Evolutionary conservation across 768 basidiomycete species (phyloP).

Genomic region (Tricholoma sp.): DNA sequence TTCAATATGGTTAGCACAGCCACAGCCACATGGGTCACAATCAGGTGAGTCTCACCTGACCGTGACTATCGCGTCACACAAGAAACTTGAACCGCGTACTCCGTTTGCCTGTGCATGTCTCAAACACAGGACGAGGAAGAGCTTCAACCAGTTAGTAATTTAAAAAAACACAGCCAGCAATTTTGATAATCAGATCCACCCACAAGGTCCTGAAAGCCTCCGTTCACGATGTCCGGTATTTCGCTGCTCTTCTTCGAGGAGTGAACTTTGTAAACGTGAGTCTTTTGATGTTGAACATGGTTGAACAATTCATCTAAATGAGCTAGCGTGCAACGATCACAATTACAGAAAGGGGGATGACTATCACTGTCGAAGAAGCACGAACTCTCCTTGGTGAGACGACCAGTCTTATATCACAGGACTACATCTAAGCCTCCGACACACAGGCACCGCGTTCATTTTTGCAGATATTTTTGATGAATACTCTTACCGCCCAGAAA

Average conservation of each 20-base stretch:
- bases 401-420: background rate
- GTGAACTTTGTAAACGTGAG: slow-evolving; percentile 78
- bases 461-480: slow-evolving; percentile 75
- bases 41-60: too few species aligned
- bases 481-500: slow-evolving; percentile 57
- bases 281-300: slow-evolving; percentile 4
- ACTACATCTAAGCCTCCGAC: background rate
- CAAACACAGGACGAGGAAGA: slow-evolving; percentile 2
- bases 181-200: background rate
- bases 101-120: background rate
- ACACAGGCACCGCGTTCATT: slow-evolving; percentile 79
- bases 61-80: too few species aligned
- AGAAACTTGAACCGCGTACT: too few species aligned
- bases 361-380: slow-evolving; percentile 81
- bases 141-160: slow-evolving; percentile 6
- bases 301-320: background rate
- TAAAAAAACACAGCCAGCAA: background rate
- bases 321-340: slow-evolving; percentile 68
- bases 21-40: too few species aligned
- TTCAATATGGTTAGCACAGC: too few species aligned
- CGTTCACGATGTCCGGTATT: slow-evolving; percentile 77
- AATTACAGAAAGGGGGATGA: slow-evolving; percentile 64
- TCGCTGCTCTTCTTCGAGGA: slow-evolving; percentile 73
- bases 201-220: slow-evolving; percentile 60
- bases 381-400: slow-evolving; percentile 68